A percentile compares a stretch with the other conserved stretches of the same genome.
Conservation (phyloP, 2,329 filamentous ascomycete species). For the Diaporthe nobilis region DNA sequence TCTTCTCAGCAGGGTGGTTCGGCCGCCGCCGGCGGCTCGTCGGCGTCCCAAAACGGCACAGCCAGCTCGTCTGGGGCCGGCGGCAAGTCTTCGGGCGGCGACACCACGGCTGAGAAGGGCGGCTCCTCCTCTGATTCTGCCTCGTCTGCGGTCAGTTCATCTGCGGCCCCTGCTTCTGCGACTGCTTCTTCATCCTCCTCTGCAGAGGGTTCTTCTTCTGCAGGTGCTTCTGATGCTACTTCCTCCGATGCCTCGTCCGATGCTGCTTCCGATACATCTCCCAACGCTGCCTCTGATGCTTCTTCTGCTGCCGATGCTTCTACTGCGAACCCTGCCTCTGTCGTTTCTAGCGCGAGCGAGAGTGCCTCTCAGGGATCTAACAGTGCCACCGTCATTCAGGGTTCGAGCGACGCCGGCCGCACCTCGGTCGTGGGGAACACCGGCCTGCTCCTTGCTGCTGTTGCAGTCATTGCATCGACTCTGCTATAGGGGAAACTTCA, state of each 20-base stretch:
- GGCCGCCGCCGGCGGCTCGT: constrained; percentile 9
- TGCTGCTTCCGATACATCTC: neutral
- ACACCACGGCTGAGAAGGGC: constrained; percentile 23
- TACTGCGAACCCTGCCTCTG: constrained; percentile 24
- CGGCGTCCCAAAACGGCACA: constrained; percentile 1
- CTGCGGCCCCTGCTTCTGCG: constrained; percentile 19
- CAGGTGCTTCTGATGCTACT: constrained; percentile 3
- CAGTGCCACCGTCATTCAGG: constrained; percentile 20
- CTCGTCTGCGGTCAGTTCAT: constrained; percentile 23
- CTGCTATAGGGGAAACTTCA: neutral
- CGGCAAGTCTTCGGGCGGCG: constrained; percentile 15
- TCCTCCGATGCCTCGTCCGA: neutral
- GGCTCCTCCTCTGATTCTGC: neutral
- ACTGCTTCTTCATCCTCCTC: neutral
- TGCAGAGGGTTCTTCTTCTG: constrained; percentile 2
- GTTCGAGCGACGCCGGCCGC: constrained; percentile 13
- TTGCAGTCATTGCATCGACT: constrained; percentile 27
- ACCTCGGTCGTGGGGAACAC: constrained; percentile 5
- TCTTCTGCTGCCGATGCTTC: constrained; percentile 1
- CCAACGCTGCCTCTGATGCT: neutral
- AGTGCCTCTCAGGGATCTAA: constrained; percentile 31
- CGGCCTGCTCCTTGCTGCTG: constrained; percentile 25
- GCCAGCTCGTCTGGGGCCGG: neutral
- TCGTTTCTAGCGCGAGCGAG: constrained; percentile 20
- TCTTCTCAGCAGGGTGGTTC: constrained; percentile 32